Conservation (phyloP, 352 stramenopile species). For the Achlya hypogyna region DNA sequence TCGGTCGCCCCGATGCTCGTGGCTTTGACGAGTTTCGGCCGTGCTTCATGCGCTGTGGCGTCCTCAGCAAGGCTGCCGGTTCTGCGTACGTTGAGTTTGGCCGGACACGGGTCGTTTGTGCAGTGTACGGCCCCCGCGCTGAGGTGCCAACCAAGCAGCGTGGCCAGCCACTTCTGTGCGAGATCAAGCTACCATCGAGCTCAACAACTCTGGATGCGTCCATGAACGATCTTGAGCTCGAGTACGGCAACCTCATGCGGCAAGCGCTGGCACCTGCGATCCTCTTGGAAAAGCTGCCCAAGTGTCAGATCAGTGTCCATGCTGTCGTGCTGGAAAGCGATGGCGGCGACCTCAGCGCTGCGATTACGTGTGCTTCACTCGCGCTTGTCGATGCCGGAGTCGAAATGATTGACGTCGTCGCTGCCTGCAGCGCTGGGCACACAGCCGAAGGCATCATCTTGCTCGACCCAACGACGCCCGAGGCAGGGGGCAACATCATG, state of each 20-base stretch:
- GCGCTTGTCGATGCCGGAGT: constrained; percentile 81
- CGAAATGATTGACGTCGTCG: constrained; percentile 89
- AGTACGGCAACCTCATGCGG: constrained; percentile 28
- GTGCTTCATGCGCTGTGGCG: constrained; percentile 78
- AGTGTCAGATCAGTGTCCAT: constrained; percentile 85
- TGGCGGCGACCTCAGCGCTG: constrained; percentile 68
- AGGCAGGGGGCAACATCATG: constrained; percentile 38
- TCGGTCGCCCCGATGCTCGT: constrained; percentile 27
- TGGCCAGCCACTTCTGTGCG: constrained; percentile 49
- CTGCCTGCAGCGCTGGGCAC: constrained; percentile 46
- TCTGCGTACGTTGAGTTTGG: constrained; percentile 86
- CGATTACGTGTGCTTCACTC: constrained; percentile 81
- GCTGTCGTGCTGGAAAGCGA: constrained; percentile 82
- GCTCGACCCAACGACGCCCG: constrained; percentile 13
- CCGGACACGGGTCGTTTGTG: constrained; percentile 80
- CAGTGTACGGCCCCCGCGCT: constrained; percentile 80
- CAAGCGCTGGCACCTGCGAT: constrained; percentile 73
- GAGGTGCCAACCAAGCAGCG: constrained; percentile 12
- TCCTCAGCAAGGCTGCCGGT: constrained; percentile 69
- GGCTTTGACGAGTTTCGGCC: constrained; percentile 70
- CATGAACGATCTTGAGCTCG: constrained; percentile 5
- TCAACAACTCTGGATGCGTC: neutral
- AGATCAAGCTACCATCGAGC: constrained; percentile 42
- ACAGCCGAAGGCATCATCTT: constrained; percentile 3
- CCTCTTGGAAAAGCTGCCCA: constrained; percentile 81